Evolutionary conservation across 441 rosid species (phyloP), one percentile per base, ranked within the genome.

Genomic region (Cnidoscolus chayamansa): DNA sequence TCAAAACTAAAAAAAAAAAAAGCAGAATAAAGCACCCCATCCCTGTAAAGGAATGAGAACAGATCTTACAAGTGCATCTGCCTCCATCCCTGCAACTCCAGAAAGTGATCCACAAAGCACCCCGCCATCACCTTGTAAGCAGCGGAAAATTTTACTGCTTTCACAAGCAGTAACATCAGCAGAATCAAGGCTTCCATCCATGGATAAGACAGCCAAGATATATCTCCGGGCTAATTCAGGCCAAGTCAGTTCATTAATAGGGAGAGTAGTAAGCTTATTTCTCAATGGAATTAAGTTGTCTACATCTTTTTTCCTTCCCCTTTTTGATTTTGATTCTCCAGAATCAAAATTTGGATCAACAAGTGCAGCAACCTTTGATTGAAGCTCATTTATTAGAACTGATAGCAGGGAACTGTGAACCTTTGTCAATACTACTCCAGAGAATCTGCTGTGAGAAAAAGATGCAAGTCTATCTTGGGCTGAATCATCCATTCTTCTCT

Each of bases 61-160:
- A 58, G 75, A 84, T 85, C 94, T 90, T 91, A 96, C 99, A 74
- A 90, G 77, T 69, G 99, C 96, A 85, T 96, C 98, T 7, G 96
- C 97, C 88, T 93, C 99, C 94, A 96, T 90, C 73, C 96, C 98
- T 74, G 88, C 94, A 77, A 96, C 88, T 79, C 99, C 99, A 66
- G 91, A 82, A 69, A 91, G 96, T 49, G 98, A 86, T 77, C 98
- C 99, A 75, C 97, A 93, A 72, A 93, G 92, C 77, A 93, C 80
- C 63, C 99, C 99, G 32, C 99, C 99, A 87, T 96, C 99, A 75
- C 99, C 99, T 83, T 86, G 94, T 80, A 96, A 85, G 86, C 98
- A 93, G 72, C 96, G 90, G 60, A 88, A 91, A 51, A 96, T 92
- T 84, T 85, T 96, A 67, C 85, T 87, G 82, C 97, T 86, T 83